Base-by-base conservation (phyloP, 805 yeast species). In the Blastobotrys peoriensis region DNA sequence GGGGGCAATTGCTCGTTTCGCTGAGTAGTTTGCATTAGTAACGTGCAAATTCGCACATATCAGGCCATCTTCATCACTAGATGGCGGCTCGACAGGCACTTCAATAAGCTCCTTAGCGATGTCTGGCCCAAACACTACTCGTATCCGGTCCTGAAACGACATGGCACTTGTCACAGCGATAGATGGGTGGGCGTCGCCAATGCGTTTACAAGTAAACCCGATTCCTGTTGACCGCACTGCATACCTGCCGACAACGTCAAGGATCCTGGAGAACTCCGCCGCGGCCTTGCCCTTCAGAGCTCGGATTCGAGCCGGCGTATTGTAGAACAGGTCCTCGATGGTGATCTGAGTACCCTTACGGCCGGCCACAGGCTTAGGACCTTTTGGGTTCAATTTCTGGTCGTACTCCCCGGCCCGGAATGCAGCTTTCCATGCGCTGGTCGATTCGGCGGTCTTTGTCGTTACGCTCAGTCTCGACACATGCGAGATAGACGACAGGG, bases 401-500 rank as follows among this genome's bases (percentile, higher is more conserved):
- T 81, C 81, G 1, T 73, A 46, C 57, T 81, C 91, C n/a, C 64
- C 67, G 3, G 23, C 44, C 17, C 40, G 15, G 30, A 25, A 25
- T 13, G 30, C 30, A 0, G 85, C 78, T 40, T 64, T 77, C 76
- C 83, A 83, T 0, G 96, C 97, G 56, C 86, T 74, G 0, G 73
- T 66, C 1, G 80, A 74, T 1, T 65, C 72, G 4, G 52, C 57
- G 0, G 84, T 78, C 62, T 85, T 88, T 0, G 97, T 86, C 1
- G 81, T 73, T 4, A 93, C 94, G 0, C 86, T 73, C 1, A 93
- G 67, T 46, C 88, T 82, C 0, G 97, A 74, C 17, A 93, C 82
- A 58, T 91, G 96, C 0, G 96, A 87, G 5, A 93, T 89, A 59
- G 93, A 81, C 1, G 98, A 96, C 40, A 93, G 68, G 0, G 98